Conservation (phyloP, 2,329 filamentous ascomycete species). For the Aureobasidium sp. region DNA sequence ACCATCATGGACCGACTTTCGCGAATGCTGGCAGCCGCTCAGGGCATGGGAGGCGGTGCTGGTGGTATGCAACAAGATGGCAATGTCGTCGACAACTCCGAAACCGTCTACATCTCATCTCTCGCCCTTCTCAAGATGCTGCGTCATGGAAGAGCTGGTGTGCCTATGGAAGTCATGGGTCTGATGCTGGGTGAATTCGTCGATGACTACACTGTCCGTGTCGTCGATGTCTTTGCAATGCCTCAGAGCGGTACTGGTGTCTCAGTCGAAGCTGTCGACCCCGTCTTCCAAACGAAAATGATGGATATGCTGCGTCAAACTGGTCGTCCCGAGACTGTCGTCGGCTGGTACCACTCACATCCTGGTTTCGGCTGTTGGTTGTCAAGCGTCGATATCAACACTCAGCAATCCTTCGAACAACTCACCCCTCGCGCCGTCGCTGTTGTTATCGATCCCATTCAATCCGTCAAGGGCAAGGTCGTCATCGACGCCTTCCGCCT, state of each 20-base stretch:
- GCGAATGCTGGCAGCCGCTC: conserved; percentile 72
- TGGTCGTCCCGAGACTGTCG: conserved; percentile 90
- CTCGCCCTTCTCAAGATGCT: conserved; percentile 97
- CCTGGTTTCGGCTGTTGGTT: conserved; percentile 99
- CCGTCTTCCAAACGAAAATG: conserved; percentile 99
- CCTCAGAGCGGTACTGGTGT: conserved; percentile 97
- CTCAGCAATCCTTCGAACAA: conserved; percentile 99
- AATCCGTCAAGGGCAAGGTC: conserved; percentile 99
- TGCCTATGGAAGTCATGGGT: conserved; percentile 99
- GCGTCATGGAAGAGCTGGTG: conserved; percentile 90
- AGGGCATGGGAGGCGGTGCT: conserved; percentile 56
- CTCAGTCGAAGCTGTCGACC: conserved; percentile 95
- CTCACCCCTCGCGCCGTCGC: conserved; percentile 93
- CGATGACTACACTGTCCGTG: conserved; percentile 96
- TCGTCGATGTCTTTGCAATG: conserved; percentile 99
- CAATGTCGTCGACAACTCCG: conserved; percentile 94
- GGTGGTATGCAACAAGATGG: conserved; percentile 59
- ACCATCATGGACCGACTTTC: conserved; percentile 78
- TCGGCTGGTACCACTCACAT: conserved; percentile 99
- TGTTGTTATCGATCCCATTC: conserved; percentile 96
- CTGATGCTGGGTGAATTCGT: conserved; percentile 98
- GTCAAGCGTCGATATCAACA: conserved; percentile 98
- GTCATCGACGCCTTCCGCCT: conserved; percentile 98
- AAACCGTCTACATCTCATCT: conserved; percentile 98
- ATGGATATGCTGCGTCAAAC: conserved; percentile 99